These are phyloP conservation scores for Monsonia emarginata DNA, from an alignment of 441 rosid species.

Conservation along the genomic window DNA sequence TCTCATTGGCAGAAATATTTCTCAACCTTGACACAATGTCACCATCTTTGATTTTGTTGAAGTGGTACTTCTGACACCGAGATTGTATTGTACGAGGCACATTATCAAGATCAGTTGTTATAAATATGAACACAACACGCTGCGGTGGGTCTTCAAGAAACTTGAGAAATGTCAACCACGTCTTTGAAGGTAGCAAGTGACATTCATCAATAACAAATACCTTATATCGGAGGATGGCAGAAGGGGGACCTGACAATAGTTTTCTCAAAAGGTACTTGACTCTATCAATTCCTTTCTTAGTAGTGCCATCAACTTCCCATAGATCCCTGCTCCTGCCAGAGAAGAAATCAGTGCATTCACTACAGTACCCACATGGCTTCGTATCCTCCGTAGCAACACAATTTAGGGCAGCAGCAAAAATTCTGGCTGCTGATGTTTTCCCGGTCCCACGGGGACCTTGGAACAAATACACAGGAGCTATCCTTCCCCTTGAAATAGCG, in stretches of 20 bases:
- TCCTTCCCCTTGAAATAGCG: constrained; percentile 67
- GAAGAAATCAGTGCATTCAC: constrained; percentile 58
- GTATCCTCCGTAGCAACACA: constrained; percentile 52
- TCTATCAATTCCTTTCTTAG: constrained; percentile 59
- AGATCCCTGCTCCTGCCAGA: constrained; percentile 60
- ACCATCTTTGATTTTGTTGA: constrained; percentile 80
- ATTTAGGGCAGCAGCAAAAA: constrained; percentile 78
- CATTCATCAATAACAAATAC: constrained; percentile 84
- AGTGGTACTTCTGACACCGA: constrained; percentile 83
- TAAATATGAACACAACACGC: constrained; percentile 65
- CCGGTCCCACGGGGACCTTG: constrained; percentile 98
- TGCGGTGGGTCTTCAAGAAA: constrained; percentile 78
- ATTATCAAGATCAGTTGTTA: constrained; percentile 83
- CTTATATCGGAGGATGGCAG: constrained; percentile 40
- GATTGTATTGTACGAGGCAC: constrained; percentile 94
- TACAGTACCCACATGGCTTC: constrained; percentile 84
- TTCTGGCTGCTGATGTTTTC: constrained; percentile 78
- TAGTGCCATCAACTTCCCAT: constrained; percentile 75
- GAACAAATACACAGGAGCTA: constrained; percentile 87
- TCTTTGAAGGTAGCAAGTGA: constrained; percentile 76
- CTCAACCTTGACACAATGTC: constrained; percentile 61
- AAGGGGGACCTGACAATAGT: constrained; percentile 40
- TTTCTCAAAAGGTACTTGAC: constrained; percentile 52
- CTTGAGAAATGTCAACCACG: constrained; percentile 85
- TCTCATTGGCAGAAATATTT: constrained; percentile 62